Conservation (phyloP, 2,329 filamentous ascomycete species). For the Madurella fahalii region DNA sequence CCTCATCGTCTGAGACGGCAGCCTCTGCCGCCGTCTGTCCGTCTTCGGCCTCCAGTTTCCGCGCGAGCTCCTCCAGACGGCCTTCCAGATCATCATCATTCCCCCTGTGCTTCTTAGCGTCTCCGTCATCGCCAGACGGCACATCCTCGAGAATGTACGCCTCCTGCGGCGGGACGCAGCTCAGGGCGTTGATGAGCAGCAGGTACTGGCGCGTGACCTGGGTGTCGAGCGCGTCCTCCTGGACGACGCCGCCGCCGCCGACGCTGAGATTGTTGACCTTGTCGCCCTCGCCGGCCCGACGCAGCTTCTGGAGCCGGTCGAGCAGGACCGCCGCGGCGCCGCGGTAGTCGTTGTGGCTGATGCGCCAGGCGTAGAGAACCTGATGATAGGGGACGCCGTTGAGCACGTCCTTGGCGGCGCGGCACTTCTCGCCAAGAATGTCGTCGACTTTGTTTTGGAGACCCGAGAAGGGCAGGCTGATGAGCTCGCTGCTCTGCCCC, state of each 20-base stretch:
- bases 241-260: conserved; percentile 31
- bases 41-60: conserved; percentile 19
- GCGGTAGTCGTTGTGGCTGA: conserved; percentile 79
- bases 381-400: conserved; percentile 73
- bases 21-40: conserved; percentile 4
- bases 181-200: conserved; percentile 88
- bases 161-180: conserved; percentile 75
- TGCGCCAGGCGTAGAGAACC: conserved; percentile 86
- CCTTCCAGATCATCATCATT: conserved; percentile 21
- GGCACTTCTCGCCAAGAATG: conserved; percentile 68
- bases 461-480: conserved; percentile 72
- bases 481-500: conserved; percentile 62
- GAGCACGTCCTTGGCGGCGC: conserved; percentile 61
- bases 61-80: conserved; percentile 21
- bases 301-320: conserved; percentile 60
- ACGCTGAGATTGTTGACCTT: conserved; percentile 37
- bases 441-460: conserved; percentile 76
- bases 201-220: conserved; percentile 72
- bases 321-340: conserved; percentile 64
- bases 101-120: conserved; percentile 5
- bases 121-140: conserved; percentile 30
- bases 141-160: conserved; percentile 68
- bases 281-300: conserved; percentile 55
- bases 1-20: conserved; percentile 11
- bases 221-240: conserved; percentile 56